Percentiles rank a stretch among this genome's conserved stretches.
Evolutionary conservation across 2,329 filamentous ascomycete genomes (phyloP).

Genomic region (Hysterium pulicare): DNA sequence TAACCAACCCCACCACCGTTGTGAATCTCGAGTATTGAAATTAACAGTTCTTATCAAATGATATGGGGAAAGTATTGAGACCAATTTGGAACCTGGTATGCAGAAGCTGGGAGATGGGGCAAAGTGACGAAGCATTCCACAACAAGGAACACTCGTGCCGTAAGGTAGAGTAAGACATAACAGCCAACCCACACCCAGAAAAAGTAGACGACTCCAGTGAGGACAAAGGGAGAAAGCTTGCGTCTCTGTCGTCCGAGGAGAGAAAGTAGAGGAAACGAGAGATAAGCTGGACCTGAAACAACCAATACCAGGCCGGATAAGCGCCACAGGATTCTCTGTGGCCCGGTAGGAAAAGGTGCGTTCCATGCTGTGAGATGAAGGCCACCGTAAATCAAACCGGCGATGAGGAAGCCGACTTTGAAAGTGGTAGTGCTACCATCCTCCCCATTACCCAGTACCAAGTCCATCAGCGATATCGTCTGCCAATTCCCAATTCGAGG

Average conservation of each 20-base stretch:
- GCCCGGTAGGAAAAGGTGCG: conserved; percentile 13
- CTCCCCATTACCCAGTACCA: background rate
- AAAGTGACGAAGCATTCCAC: conserved; percentile 19
- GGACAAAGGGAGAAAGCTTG: too few species aligned
- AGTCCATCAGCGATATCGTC: background rate
- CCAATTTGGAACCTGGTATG: conserved; percentile 15
- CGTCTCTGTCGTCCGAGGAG: too few species aligned
- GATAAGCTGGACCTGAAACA: conserved; percentile 16
- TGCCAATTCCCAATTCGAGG: background rate
- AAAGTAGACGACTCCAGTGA: conserved; percentile 20
- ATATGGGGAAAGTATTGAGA: conserved; percentile 16
- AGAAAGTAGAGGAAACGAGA: background rate
- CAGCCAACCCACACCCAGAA: conserved; percentile 12
- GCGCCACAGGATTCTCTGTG: conserved; percentile 12
- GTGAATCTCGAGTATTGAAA: too few species aligned
- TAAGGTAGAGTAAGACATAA: conserved; percentile 3
- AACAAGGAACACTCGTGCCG: conserved; percentile 11
- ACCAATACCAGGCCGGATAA: conserved; percentile 9
- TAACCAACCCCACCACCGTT: too few species aligned
- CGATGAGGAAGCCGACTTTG: conserved; percentile 2
- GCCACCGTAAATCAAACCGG: conserved; percentile 12
- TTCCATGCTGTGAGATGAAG: conserved; percentile 22
- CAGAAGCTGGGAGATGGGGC: conserved; percentile 12
- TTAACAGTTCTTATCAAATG: too few species aligned
- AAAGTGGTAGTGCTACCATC: background rate